Conservation (phyloP, 2,329 filamentous ascomycete genomes). For the Didymella exigua region DNA sequence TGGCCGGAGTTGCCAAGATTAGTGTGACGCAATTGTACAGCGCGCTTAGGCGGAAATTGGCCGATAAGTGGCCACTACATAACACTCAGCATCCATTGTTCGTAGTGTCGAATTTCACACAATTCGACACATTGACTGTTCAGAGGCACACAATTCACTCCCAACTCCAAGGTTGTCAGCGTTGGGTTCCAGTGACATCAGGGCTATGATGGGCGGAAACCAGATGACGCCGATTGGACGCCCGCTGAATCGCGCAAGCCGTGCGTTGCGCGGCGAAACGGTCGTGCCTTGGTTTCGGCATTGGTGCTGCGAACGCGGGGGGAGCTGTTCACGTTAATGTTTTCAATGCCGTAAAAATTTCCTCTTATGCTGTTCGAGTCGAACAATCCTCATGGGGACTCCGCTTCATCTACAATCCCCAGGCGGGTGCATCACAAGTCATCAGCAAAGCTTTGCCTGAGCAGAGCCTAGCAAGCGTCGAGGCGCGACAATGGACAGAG, state of each 20-base stretch:
- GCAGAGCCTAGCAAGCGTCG: neutral
- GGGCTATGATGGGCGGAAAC: constrained; percentile 5
- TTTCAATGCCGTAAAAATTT: neutral
- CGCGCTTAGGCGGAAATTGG: constrained; percentile 12
- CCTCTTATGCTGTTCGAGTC: neutral
- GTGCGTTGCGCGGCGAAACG: constrained; percentile 4
- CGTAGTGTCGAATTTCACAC: neutral
- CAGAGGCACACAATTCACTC: neutral
- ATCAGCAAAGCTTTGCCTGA: neutral
- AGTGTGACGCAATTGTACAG: constrained; percentile 10
- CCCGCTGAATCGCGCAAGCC: constrained; percentile 2
- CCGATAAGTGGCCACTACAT: neutral
- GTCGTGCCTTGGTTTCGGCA: constrained; percentile 3
- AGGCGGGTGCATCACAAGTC: neutral
- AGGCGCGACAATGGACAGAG: neutral
- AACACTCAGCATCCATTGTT: neutral
- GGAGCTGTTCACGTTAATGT: neutral
- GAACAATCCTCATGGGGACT: neutral
- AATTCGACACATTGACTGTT: too few relatives aligned
- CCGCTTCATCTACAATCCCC: neutral
- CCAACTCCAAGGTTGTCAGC: neutral
- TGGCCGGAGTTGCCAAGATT: constrained; percentile 9
- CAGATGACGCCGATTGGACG: constrained; percentile 15
- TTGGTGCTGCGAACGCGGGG: constrained; percentile 7
- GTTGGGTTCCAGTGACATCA: neutral